phyloP scores from a whole-genome alignment of 495 filamentous ascomycete genomes.

The Penicillium dipodomyicola region DNA sequence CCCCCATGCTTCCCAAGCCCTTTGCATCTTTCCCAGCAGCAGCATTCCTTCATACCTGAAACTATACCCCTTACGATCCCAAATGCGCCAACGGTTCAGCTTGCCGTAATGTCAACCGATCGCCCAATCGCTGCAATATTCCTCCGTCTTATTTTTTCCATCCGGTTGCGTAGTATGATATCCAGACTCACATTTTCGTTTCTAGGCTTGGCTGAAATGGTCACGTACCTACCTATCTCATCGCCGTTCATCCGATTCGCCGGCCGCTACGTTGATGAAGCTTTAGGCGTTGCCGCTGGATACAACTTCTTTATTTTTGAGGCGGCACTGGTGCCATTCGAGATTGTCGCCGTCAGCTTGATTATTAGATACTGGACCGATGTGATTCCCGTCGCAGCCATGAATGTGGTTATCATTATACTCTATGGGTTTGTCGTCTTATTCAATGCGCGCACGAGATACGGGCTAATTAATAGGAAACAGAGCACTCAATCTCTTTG shows the following conservation, averaged over 20 bases:
- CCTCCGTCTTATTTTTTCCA: not conserved
- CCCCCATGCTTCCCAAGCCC: conserved; percentile 14
- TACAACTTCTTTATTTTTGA: conserved; percentile 73
- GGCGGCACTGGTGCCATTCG: conserved; percentile 44
- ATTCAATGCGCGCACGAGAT: not conserved
- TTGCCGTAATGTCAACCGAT: not conserved
- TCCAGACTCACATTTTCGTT: conserved; percentile 18
- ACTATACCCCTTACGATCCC: conserved; percentile 1
- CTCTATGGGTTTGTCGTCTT: conserved; percentile 48
- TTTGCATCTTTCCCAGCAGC: conserved; percentile 20
- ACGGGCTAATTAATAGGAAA: not conserved
- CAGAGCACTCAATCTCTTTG: conserved; percentile 54
- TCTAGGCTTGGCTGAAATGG: conserved; percentile 73
- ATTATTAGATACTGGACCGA: conserved; percentile 50
- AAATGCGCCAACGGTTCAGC: conserved; percentile 8
- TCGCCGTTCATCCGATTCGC: conserved; percentile 83
- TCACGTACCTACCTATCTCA: conserved; percentile 75
- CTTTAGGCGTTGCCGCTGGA: conserved; percentile 56
- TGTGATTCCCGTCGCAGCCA: conserved; percentile 41
- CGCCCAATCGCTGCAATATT: not conserved
- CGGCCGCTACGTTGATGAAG: conserved; percentile 73
- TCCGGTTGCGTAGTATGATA: conserved; percentile 12
- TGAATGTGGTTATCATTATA: conserved; percentile 43
- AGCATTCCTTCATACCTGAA: conserved; percentile 5
- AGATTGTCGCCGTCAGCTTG: conserved; percentile 44